Evolutionary conservation across 306 rosid species (phyloP).

Genomic region (Malus fusca): DNA sequence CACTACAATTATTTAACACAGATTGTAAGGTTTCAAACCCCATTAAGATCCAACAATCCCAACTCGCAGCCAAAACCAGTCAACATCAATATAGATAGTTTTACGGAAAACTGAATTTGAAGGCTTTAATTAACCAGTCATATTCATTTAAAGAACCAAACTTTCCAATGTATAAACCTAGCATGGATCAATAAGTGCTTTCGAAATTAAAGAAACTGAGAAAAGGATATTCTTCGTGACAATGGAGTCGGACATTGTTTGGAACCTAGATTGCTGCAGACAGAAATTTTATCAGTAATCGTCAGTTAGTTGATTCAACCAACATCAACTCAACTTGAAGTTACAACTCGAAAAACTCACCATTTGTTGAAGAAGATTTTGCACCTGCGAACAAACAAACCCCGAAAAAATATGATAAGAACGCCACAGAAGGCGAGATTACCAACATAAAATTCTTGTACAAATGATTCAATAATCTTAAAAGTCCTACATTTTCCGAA

Average conservation of each 20-base stretch:
- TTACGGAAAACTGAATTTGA: too few relatives aligned
- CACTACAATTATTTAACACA: background rate
- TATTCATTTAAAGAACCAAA: background rate
- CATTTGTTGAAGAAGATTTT: slow-evolving; percentile 97
- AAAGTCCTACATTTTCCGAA: background rate
- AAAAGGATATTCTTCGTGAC: slow-evolving; percentile 92
- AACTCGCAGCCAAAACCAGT: background rate
- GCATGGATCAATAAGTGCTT: background rate
- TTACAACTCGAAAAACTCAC: slow-evolving; percentile 43
- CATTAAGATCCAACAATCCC: background rate
- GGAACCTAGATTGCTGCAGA: slow-evolving; percentile 88
- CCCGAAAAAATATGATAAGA: slow-evolving; percentile 7
- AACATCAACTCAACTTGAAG: slow-evolving; percentile 16
- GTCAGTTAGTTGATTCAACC: background rate
- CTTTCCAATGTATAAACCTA: background rate
- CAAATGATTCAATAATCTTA: background rate
- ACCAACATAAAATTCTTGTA: background rate
- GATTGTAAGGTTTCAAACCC: background rate
- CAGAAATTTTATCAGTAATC: slow-evolving; percentile 23
- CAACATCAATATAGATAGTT: background rate
- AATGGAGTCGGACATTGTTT: slow-evolving; percentile 87
- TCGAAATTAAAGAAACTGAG: background rate
- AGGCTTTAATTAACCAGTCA: background rate
- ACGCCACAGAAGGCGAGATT: too few relatives aligned
- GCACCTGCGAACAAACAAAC: slow-evolving; percentile 52